phyloP scores from a whole-genome alignment of 2,329 filamentous ascomycete species.

The Teratosphaeria pseudoeucalypti region DNA sequence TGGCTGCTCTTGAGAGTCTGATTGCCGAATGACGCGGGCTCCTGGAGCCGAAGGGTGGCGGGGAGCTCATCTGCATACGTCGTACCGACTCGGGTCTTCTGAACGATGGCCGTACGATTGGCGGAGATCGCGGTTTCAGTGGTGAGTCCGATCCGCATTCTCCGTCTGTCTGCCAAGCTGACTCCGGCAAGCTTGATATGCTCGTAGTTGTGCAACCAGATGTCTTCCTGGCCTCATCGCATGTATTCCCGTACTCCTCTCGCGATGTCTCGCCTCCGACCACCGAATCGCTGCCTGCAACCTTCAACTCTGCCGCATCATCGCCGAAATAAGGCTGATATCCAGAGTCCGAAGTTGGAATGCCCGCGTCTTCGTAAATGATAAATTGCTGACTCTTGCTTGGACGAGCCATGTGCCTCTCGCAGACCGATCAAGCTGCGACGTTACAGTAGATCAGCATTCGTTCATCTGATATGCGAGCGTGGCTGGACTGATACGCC shows the following conservation, averaged over 20 bases:
- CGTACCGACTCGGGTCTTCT: slow-evolving; percentile 59
- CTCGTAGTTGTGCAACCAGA: slow-evolving; percentile 20
- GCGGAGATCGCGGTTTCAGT: slow-evolving; percentile 42
- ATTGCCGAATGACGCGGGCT: slow-evolving; percentile 28
- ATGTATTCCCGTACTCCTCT: background rate
- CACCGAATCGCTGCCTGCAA: background rate
- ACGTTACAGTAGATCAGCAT: background rate
- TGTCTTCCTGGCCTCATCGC: slow-evolving; percentile 2
- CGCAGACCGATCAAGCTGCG: background rate
- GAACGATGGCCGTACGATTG: slow-evolving; percentile 50
- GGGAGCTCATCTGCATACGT: slow-evolving; percentile 62
- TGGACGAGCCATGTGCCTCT: slow-evolving; percentile 8
- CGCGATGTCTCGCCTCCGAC: background rate
- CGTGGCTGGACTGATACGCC: background rate
- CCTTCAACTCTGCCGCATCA: background rate
- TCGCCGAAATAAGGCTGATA: background rate
- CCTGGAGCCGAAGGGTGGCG: slow-evolving; percentile 44
- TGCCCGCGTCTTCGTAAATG: slow-evolving; percentile 8
- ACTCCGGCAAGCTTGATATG: slow-evolving; percentile 25
- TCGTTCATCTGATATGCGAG: background rate
- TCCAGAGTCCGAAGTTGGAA: slow-evolving; percentile 7
- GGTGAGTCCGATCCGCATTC: slow-evolving; percentile 4
- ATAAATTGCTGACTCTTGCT: slow-evolving; percentile 8
- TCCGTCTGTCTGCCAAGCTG: slow-evolving; percentile 18
- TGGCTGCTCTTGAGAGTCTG: slow-evolving; percentile 29